Percentiles rank a stretch among this genome's conserved stretches.
These are phyloP conservation scores for Xylaria curta DNA, from an alignment of 495 filamentous ascomycete species.

Conservation along the genomic window DNA sequence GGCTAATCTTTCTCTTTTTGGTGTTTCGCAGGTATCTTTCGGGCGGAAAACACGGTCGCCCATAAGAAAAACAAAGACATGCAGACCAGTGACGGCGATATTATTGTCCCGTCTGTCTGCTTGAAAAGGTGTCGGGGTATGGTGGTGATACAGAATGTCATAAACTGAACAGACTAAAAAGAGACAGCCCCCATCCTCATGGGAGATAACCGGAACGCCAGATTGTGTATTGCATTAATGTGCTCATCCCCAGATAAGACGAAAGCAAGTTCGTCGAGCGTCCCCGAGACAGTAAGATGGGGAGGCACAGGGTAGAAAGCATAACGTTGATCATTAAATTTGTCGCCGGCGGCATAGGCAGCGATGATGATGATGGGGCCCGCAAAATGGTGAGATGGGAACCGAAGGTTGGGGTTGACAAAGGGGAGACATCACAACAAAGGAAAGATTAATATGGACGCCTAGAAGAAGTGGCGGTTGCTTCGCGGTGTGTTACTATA, in stretches of 20 bases:
- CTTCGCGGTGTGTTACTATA: slow-evolving; percentile 49
- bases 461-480: slow-evolving; percentile 43
- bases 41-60: background rate
- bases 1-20: background rate
- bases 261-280: background rate
- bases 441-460: background rate
- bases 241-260: slow-evolving; percentile 24
- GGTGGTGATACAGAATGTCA: slow-evolving; percentile 14
- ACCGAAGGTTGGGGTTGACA: slow-evolving; percentile 8
- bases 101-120: background rate
- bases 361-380: slow-evolving; percentile 25
- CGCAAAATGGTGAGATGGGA: slow-evolving; percentile 23
- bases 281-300: background rate
- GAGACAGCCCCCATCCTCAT: background rate
- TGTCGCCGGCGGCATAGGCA: background rate
- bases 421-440: slow-evolving; percentile 17
- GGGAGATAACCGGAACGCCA: slow-evolving; percentile 30
- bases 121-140: background rate
- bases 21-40: background rate
- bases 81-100: background rate
- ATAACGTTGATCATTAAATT: slow-evolving; percentile 40
- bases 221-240: slow-evolving; percentile 33
- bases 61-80: background rate
- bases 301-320: slow-evolving; percentile 18
- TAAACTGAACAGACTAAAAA: background rate